Conservation (phyloP, 2,329 filamentous ascomycete genomes). For the Botrytis byssoidea region DNA sequence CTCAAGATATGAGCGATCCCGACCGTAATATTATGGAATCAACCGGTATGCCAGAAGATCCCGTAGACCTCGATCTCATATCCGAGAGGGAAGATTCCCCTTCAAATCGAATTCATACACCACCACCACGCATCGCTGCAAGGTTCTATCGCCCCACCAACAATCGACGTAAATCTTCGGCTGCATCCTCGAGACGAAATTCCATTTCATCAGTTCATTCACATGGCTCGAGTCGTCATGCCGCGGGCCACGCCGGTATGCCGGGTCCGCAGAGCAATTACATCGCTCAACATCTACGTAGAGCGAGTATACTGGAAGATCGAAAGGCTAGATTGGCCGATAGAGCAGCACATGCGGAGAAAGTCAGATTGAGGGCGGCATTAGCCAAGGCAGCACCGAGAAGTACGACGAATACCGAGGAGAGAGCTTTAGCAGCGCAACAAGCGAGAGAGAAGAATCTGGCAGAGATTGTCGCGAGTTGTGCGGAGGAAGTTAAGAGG, state of each 20-base stretch:
- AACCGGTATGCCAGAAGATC: slow-evolving; percentile 25
- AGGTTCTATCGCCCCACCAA: slow-evolving; percentile 71
- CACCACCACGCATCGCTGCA: slow-evolving; percentile 73
- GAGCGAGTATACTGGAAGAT: slow-evolving; percentile 77
- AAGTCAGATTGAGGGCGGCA: slow-evolving; percentile 74
- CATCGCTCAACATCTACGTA: slow-evolving; percentile 74
- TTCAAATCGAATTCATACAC: slow-evolving; percentile 49
- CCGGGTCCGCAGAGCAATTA: slow-evolving; percentile 67
- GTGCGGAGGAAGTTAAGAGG: slow-evolving; percentile 78
- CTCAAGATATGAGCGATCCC: slow-evolving; percentile 38
- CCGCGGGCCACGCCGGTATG: slow-evolving; percentile 37
- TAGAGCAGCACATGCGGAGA: slow-evolving; percentile 77
- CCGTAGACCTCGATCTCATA: slow-evolving; percentile 34
- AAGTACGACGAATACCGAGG: slow-evolving; percentile 66
- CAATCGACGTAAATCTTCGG: slow-evolving; percentile 69
- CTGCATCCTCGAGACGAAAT: slow-evolving; percentile 75
- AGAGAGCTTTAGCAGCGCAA: slow-evolving; percentile 73
- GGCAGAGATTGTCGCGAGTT: slow-evolving; percentile 76
- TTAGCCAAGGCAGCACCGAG: slow-evolving; percentile 67
- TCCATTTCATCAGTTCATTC: slow-evolving; percentile 72
- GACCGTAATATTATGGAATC: slow-evolving; percentile 40
- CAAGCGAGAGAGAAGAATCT: slow-evolving; percentile 77
- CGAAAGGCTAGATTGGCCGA: slow-evolving; percentile 78
- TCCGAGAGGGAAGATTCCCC: slow-evolving; percentile 33
- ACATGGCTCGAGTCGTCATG: slow-evolving; percentile 45